Percentiles rank a stretch among this genome's conserved stretches.
Conservation (phyloP, 257 asterid species). For the Cinchona pubescens region DNA sequence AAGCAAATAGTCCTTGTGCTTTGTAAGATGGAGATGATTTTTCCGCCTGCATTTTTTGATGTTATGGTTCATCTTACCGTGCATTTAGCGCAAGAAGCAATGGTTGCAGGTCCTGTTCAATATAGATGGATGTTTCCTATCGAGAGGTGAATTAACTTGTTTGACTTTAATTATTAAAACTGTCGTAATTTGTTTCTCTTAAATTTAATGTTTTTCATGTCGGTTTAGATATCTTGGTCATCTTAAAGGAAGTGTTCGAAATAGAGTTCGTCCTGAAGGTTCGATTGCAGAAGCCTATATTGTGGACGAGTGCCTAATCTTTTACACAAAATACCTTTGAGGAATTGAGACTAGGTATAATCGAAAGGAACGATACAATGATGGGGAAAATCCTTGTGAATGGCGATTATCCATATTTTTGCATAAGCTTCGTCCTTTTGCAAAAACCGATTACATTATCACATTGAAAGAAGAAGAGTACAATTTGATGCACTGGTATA, state of each 20-base stretch:
- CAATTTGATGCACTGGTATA: too few species aligned
- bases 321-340: too few species aligned
- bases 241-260: background rate
- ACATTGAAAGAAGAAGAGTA: too few species aligned
- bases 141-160: background rate
- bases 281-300: too few species aligned
- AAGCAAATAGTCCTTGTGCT: background rate
- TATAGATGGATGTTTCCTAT: conserved; percentile 3
- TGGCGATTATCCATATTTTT: too few species aligned
- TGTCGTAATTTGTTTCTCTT: background rate
- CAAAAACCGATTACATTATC: too few species aligned
- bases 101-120: background rate
- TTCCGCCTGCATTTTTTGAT: background rate
- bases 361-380: too few species aligned
- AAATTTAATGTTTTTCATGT: background rate
- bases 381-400: too few species aligned
- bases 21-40: background rate
- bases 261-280: conserved; percentile 1
- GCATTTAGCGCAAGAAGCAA: background rate
- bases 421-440: too few species aligned
- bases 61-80: background rate
- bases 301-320: too few species aligned
- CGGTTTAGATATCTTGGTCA: background rate
- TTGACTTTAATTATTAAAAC: background rate
- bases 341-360: too few species aligned